Conservation (phyloP, 306 rosid species). For the Cyamopsis tetragonoloba region DNA sequence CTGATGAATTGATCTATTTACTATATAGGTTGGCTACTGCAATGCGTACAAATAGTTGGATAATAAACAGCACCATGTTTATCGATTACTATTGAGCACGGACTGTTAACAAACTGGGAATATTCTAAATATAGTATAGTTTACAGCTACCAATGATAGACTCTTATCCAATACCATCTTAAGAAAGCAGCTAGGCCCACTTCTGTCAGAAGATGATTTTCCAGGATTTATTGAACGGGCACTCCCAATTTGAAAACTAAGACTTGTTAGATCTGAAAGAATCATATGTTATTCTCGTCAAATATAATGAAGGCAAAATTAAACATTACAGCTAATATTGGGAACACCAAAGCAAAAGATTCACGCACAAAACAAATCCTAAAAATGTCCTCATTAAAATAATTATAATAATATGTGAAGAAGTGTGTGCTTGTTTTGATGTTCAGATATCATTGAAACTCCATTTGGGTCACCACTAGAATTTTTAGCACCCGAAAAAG, state of each 20-base stretch:
- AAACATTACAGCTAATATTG: neutral
- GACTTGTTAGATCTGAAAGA: conserved; percentile 50
- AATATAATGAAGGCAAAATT: neutral
- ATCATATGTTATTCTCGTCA: conserved; percentile 21
- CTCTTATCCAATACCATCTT: conserved; percentile 59
- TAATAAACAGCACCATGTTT: neutral
- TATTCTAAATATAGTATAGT: neutral
- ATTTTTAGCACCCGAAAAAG: no score
- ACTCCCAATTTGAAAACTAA: conserved; percentile 58
- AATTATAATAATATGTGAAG: no score
- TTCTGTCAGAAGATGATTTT: conserved; percentile 47
- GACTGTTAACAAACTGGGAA: neutral
- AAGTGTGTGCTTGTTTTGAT: no score
- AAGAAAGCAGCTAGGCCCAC: conserved; percentile 68
- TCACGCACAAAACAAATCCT: neutral
- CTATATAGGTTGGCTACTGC: neutral
- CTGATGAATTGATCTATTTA: neutral
- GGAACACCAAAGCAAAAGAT: neutral
- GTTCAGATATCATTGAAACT: no score
- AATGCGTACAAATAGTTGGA: neutral
- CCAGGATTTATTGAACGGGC: conserved; percentile 72
- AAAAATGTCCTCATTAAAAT: neutral
- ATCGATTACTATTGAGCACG: neutral
- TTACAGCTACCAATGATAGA: neutral
- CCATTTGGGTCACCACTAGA: no score